A percentile compares a stretch with the other conserved stretches of the same genome.
Evolutionary conservation across 352 stramenopile species (phyloP).

Genomic region (Phytophthora multivora): DNA sequence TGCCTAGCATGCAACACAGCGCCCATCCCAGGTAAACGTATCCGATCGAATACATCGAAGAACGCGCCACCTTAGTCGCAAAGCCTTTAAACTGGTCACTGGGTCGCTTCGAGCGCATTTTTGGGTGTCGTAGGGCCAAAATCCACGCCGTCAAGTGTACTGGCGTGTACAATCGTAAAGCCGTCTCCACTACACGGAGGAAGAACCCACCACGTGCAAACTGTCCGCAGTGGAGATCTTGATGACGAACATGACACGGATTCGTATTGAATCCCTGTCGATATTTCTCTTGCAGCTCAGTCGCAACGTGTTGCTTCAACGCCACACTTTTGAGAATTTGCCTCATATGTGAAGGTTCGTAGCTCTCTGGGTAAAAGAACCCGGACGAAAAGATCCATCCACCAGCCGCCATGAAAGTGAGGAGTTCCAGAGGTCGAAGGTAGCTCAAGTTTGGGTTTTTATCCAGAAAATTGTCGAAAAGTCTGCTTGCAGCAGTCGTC

Average conservation of each 20-base stretch:
- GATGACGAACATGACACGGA: slow-evolving; percentile 10
- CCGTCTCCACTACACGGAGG: slow-evolving; percentile 8
- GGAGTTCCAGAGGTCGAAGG: slow-evolving; percentile 9
- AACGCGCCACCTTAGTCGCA: slow-evolving; percentile 5
- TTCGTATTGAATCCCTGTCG: slow-evolving; percentile 12
- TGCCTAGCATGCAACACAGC: slow-evolving; percentile 11
- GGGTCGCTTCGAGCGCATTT: slow-evolving; percentile 5
- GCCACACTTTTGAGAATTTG: slow-evolving; percentile 15
- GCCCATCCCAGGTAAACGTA: slow-evolving; percentile 18
- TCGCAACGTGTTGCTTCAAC: slow-evolving; percentile 3
- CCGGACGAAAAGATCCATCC: slow-evolving; percentile 21
- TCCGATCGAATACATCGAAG: slow-evolving; percentile 5
- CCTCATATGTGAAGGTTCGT: slow-evolving; percentile 20
- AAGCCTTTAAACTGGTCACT: slow-evolving; percentile 9
- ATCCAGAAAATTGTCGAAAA: slow-evolving; percentile 6
- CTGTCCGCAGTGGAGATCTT: slow-evolving; percentile 4
- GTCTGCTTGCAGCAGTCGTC: slow-evolving; percentile 5
- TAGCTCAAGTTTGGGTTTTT: slow-evolving; percentile 5
- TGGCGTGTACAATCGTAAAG: slow-evolving; percentile 8
- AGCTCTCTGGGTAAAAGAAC: slow-evolving; percentile 19
- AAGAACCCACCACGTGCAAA: slow-evolving; percentile 10
- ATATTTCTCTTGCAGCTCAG: slow-evolving; percentile 13
- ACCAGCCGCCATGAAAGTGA: slow-evolving; percentile 14
- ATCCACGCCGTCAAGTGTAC: slow-evolving; percentile 17
- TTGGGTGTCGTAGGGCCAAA: slow-evolving; percentile 5